These are phyloP conservation scores for Allomyces javanicus DNA, from an alignment of 192 early-diverging fungal genomes.

Conservation along the genomic window DNA sequence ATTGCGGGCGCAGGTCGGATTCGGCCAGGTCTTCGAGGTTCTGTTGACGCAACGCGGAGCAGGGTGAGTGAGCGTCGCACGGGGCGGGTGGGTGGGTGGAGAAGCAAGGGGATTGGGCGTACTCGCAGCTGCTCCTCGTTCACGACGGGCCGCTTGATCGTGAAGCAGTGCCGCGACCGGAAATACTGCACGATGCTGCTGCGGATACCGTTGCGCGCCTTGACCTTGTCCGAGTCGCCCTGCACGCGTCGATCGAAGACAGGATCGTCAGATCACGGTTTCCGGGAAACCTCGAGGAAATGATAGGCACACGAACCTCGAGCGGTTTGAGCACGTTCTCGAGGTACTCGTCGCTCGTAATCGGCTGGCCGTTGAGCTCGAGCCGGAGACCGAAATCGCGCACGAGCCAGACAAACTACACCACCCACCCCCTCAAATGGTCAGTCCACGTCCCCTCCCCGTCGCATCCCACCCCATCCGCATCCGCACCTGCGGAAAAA, in stretches of 20 bases:
- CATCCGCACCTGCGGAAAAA: background rate
- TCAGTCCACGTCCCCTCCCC: too few relatives aligned
- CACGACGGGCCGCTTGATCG: background rate
- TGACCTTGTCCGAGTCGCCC: background rate
- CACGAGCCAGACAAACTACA: background rate
- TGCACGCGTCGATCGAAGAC: too few relatives aligned
- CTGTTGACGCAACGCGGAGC: background rate
- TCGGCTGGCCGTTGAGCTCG: background rate
- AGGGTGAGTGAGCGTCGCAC: too few relatives aligned
- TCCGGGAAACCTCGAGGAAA: too few relatives aligned
- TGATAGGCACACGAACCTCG: background rate
- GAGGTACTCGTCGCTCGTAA: background rate
- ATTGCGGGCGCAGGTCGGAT: background rate
- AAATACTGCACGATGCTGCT: background rate
- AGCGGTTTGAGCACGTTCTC: background rate
- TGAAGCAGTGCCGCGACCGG: background rate
- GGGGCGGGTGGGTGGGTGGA: too few relatives aligned
- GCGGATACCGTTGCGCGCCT: background rate
- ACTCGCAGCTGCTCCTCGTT: background rate
- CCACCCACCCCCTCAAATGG: too few relatives aligned
- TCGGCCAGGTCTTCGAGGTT: background rate
- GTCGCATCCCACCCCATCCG: too few relatives aligned
- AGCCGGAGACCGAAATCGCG: background rate
- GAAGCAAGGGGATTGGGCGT: too few relatives aligned
- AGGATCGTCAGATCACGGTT: too few relatives aligned